Evolutionary conservation across 352 stramenopile genomes (phyloP).

Genomic region (Phytophthora macrochlamydospora): DNA sequence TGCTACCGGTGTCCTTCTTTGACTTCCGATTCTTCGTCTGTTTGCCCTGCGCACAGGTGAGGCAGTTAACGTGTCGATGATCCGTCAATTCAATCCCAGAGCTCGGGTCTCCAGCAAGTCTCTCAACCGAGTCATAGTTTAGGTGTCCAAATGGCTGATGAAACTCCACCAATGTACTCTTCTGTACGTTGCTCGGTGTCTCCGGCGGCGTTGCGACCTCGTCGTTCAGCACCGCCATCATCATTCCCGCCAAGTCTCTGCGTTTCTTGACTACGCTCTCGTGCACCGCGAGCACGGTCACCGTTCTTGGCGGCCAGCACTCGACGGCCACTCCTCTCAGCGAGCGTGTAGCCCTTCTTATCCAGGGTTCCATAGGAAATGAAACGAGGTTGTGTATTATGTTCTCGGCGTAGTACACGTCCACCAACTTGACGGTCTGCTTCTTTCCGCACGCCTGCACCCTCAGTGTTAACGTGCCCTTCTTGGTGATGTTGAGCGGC

Average conservation of each 20-base stretch:
- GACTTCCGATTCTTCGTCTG: slow-evolving; percentile 4
- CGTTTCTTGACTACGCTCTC: background rate
- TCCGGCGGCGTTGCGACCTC: background rate
- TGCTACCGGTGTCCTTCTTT: slow-evolving; percentile 4
- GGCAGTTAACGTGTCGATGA: slow-evolving; percentile 1
- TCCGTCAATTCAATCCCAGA: background rate
- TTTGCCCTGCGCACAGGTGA: slow-evolving; percentile 9
- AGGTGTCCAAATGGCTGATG: background rate
- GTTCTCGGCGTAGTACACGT: background rate
- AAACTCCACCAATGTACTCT: background rate
- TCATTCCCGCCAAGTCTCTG: background rate
- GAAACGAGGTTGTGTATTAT: background rate
- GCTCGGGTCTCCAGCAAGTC: background rate
- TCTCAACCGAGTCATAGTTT: background rate
- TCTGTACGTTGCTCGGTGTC: background rate
- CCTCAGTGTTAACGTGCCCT: background rate
- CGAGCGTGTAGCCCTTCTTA: background rate
- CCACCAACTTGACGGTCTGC: background rate
- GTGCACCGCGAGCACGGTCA: background rate
- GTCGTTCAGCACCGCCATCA: background rate
- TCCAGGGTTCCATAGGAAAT: background rate
- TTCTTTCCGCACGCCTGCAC: background rate
- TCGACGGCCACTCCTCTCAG: background rate
- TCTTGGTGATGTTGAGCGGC: background rate
- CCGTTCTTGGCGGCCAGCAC: background rate